A percentile compares a stretch with the other conserved stretches of the same genome.
Conservation (phyloP, 2,329 filamentous ascomycete species). For the Penicillium griseofulvum region DNA sequence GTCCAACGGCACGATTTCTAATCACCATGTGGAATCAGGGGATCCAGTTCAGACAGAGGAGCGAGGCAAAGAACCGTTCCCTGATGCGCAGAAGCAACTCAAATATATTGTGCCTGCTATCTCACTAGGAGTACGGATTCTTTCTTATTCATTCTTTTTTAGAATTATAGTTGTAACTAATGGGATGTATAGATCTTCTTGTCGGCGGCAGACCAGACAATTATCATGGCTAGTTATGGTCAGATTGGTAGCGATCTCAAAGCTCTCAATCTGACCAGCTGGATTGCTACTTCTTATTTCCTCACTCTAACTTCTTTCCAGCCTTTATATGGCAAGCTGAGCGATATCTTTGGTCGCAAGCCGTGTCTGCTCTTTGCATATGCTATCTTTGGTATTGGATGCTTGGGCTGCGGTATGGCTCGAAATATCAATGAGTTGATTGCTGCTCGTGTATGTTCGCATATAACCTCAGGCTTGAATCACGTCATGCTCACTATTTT, state of each 20-base stretch:
- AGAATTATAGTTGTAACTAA: neutral
- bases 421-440: constrained; percentile 65
- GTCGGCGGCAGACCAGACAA: constrained; percentile 71
- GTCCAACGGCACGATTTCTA: constrained; percentile 25
- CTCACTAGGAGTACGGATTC: constrained; percentile 56
- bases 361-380: constrained; percentile 51
- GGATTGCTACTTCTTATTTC: constrained; percentile 71
- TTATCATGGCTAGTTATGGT: constrained; percentile 74
- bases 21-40: constrained; percentile 23
- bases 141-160: constrained; percentile 4
- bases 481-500: constrained; percentile 12
- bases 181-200: constrained; percentile 60
- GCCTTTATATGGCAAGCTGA: constrained; percentile 60
- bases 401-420: constrained; percentile 56
- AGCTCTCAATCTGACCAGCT: constrained; percentile 70
- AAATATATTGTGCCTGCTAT: constrained; percentile 61
- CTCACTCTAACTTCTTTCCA: constrained; percentile 73
- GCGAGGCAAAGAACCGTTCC: constrained; percentile 32
- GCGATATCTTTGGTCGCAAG: constrained; percentile 59
- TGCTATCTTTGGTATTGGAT: constrained; percentile 51
- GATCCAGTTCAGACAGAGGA: constrained; percentile 10
- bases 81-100: constrained; percentile 51
- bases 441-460: constrained; percentile 52
- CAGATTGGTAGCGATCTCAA: constrained; percentile 73
- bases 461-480: constrained; percentile 38